phyloP scores from a whole-genome alignment of 495 filamentous ascomycete genomes.

The Staphylotrichum longicolle region DNA sequence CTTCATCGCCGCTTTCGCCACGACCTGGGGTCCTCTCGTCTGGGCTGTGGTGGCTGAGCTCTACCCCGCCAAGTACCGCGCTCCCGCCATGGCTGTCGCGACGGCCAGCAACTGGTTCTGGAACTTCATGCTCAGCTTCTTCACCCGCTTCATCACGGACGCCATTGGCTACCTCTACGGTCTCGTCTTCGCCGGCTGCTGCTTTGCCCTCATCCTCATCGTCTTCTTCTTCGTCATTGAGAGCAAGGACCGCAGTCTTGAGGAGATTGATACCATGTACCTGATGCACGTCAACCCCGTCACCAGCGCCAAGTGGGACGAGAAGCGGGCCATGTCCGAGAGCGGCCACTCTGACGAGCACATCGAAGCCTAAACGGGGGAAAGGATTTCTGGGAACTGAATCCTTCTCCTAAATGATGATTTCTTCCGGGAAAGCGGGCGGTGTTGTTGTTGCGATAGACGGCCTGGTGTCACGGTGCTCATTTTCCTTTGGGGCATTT shows the following conservation, averaged over 20 bases:
- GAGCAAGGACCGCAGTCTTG: conserved; percentile 54
- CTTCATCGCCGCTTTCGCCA: conserved; percentile 60
- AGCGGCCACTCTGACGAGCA: conserved; percentile 4
- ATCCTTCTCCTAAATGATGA: too few species aligned
- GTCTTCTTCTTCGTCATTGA: conserved; percentile 74
- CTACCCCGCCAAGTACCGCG: conserved; percentile 75
- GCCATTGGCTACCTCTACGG: conserved; percentile 79
- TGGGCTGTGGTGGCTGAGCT: conserved; percentile 81
- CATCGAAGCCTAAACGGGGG: too few species aligned
- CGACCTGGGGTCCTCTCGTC: conserved; percentile 82
- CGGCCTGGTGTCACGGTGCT: conserved; percentile 14
- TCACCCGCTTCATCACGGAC: conserved; percentile 60
- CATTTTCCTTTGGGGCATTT: background rate
- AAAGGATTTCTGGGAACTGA: too few species aligned
- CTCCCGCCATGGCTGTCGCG: conserved; percentile 70
- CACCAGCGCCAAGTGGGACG: conserved; percentile 30
- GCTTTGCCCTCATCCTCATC: conserved; percentile 62
- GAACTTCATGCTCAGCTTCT: conserved; percentile 62
- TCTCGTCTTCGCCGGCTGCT: conserved; percentile 77
- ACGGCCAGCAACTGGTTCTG: conserved; percentile 85
- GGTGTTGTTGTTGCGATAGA: background rate
- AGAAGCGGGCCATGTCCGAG: conserved; percentile 3
- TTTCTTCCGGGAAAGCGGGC: background rate
- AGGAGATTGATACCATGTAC: conserved; percentile 82
- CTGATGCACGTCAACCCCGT: conserved; percentile 65